Conservation (phyloP, 2,329 filamentous ascomycete species). For the Chlorencoelia australis region DNA sequence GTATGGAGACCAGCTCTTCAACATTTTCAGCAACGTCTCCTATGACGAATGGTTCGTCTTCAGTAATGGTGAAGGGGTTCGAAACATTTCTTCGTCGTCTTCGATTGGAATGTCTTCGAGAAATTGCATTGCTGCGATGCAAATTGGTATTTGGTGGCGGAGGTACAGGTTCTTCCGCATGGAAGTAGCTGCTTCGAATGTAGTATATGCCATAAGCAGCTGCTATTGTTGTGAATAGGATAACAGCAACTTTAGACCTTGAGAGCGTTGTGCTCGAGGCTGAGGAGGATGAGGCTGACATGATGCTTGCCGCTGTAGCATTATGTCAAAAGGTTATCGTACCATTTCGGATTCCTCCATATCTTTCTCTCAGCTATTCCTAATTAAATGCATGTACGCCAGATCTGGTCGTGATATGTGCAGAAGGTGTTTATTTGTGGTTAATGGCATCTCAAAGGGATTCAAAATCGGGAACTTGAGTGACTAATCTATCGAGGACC, state of each 20-base stretch:
- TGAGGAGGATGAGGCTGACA: constrained; percentile 34
- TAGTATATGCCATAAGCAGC: constrained; percentile 49
- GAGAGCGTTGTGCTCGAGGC: constrained; percentile 43
- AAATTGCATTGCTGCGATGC: constrained; percentile 58
- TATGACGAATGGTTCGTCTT: constrained; percentile 19
- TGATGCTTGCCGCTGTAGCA: constrained; percentile 4
- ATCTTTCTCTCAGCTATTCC: too few species aligned
- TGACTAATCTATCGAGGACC: too few species aligned
- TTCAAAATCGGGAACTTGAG: too few species aligned
- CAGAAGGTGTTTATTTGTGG: too few species aligned
- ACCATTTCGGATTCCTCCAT: too few species aligned
- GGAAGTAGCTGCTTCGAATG: constrained; percentile 41
- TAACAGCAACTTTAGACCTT: constrained; percentile 44
- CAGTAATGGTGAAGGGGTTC: constrained; percentile 6
- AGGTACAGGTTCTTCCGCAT: constrained; percentile 19
- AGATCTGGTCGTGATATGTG: too few species aligned
- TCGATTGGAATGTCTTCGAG: constrained; percentile 37
- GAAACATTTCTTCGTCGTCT: constrained; percentile 10
- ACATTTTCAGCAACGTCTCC: too few species aligned
- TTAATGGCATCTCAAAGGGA: too few species aligned
- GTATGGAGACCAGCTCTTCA: too few species aligned
- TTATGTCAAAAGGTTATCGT: not conserved
- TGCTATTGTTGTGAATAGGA: constrained; percentile 44
- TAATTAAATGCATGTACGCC: too few species aligned
- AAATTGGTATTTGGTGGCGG: too few species aligned